phyloP scores from a whole-genome alignment of 2,329 filamentous ascomycete genomes.

The Exophiala sp. region DNA sequence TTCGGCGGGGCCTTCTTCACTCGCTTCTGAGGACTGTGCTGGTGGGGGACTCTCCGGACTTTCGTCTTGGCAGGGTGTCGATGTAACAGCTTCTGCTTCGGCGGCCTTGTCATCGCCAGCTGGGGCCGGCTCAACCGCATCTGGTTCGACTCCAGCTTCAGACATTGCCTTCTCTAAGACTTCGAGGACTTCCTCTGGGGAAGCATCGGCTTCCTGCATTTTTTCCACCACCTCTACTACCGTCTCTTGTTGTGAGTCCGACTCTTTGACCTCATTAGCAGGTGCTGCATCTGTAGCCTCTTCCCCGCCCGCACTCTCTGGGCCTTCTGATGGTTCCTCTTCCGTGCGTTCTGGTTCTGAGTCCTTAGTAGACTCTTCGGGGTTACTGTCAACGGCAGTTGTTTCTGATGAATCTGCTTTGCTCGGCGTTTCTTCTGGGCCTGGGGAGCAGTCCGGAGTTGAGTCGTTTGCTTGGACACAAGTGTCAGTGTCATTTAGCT shows the following conservation, averaged over 20 bases:
- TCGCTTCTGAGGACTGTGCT: neutral
- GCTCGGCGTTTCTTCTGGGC: conserved; percentile 26
- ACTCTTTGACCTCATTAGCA: conserved; percentile 11
- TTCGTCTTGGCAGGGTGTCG: neutral
- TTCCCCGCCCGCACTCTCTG: neutral
- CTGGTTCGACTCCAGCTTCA: conserved; percentile 26
- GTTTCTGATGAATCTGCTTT: conserved; percentile 1
- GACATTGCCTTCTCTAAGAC: conserved; percentile 27
- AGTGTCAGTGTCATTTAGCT: neutral
- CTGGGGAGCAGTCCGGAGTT: conserved; percentile 29
- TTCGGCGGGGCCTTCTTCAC: neutral
- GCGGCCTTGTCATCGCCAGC: conserved; percentile 1
- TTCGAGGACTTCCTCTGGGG: conserved; percentile 16
- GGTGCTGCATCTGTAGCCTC: conserved; percentile 3
- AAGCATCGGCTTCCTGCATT: conserved; percentile 21
- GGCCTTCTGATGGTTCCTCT: neutral
- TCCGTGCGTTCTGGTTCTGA: neutral
- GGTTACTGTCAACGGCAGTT: conserved; percentile 5
- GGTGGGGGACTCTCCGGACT: neutral
- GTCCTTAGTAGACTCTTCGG: neutral
- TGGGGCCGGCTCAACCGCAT: neutral
- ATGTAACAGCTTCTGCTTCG: neutral
- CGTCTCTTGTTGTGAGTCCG: conserved; percentile 14
- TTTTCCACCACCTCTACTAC: conserved; percentile 23
- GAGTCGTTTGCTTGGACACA: neutral